Evolutionary conservation across 352 stramenopile genomes (phyloP), one percentile per base, ranked within the genome.

Genomic region (Globisporangium recalcitrans): DNA sequence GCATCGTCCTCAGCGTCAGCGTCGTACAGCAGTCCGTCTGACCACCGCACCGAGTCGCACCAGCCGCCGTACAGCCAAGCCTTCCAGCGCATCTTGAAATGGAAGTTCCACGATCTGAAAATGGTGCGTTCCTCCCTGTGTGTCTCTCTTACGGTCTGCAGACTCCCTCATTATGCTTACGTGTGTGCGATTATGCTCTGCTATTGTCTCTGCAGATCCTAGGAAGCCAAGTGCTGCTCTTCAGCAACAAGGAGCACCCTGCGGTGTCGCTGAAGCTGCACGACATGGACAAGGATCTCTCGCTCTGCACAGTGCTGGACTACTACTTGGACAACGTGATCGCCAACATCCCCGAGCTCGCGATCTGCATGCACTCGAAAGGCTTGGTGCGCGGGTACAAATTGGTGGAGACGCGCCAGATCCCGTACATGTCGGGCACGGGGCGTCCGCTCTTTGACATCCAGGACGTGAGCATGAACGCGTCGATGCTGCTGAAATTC

Each of bases 321-420:
- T 95, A 93, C 60, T 95, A 95, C 47, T 58, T 95, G 32, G 86
- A 95, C 64, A 95, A 95, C 53, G 84, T 95, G 48, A 93, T 95
- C 51, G 82, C 82, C 0, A 95, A 95, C 52, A 92, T 95, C 58
- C 86, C 86, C 0, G 86, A 95, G 58, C 65, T 95, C 14, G 86
- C 83, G 1, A 88, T 95, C 53, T 95, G 86, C 32, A 90, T 95
- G 83, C 86, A 95, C 53, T 93, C 86, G 1, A 90, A 93, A 49
- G 86, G 86, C 0, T 59, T 93, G 10, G 86, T 95, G 9, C 86
- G 86, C 8, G 86, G 86, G 3, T 95, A 95, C 72, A 92, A 93
- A 62, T 65, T 95, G 2, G 80, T 95, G 0, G 80, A 93, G 60
- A 95, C 86, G 14, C 73, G 78, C 0, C 72, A 95, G 54, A 95